Base-by-base conservation (phyloP, 305 asterid species). In the Fraxinus xanthoxyloides region DNA sequence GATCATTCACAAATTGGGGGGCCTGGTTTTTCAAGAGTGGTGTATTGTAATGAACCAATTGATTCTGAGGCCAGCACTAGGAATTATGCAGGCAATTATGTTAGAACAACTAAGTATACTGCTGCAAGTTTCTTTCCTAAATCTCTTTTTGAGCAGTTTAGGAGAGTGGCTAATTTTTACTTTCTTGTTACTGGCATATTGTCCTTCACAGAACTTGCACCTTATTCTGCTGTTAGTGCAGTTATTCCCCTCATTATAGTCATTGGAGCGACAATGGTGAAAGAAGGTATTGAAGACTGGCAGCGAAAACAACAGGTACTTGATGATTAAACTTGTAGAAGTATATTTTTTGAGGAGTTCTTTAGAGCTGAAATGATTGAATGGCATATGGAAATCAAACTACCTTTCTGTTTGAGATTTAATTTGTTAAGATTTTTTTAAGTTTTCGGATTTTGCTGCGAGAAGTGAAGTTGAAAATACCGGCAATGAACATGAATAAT, bases 201-300 rank as follows among this genome's bases (percentile, higher is more conserved):
- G 90, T 75, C 98, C 40, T 95, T 95, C 89, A 95, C 98, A 36
- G 1, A 79, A 0, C 86, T 93, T 43, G 93, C 97, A 32, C 98
- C 98, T 59, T 95, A 91, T 30, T 75, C 92, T 77, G 92, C 95
- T 78, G 90, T 91, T 38, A 93, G 97, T 88, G 88, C 98, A n/a
- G 80, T 95, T 73, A 70, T 91, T 83, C 99, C 99, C 8, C 86
- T 95, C 56, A 85, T 92, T 38, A 74, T 94, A 65, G 96, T 95
- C 72, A 91, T 95, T 65, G 92, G 95, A 35, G 94, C 91, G 5
- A 91, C 94, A 77, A 95, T 95, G 97, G 87, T 92, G 51, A 95
- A 95, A 83, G 99, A 95, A 75, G 99, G 97, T 26, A 91, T 95
- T 56, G 99, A 95, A 82, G 99, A 95, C 61, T 94, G 97, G 97